Evolutionary conservation across 2,329 filamentous ascomycete genomes (phyloP), one percentile per base, ranked within the genome.

Genomic region (Penicillium sp.): DNA sequence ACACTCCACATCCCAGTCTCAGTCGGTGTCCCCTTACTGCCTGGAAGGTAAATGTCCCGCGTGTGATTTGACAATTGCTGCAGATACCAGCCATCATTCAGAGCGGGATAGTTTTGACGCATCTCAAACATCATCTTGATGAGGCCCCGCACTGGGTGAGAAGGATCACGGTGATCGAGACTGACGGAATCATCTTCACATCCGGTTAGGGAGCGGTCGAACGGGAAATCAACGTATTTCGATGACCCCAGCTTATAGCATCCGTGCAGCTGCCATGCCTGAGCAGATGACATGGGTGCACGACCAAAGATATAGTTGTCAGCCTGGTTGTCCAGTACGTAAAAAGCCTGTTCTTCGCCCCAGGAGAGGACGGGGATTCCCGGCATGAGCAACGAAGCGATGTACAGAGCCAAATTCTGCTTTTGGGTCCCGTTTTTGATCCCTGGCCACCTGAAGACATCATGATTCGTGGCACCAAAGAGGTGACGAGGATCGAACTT

Each of bases 331-430:
- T 87, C 85, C 3, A 87, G 71, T 0, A 85, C 71, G 61, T 87
- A 87, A 56, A 84, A 84, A 0, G 79, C 81, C 67, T 87, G 85
- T 65, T 87, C 85, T 63, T 87, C 85, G 27, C 85, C 85, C 81
- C 83, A 87, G n/a, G 81, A 77, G 13, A 85, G 69, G 29, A 84
- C 68, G 1, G 85, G 82, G 25, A 86, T 82, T 38, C 84, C 84
- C 3, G 84, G 84, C 64, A 86, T 77, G 50, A 83, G 70, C 50
- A 86, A 65, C 0, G 82, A 83, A 2, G 81, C 82, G 38, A 87
- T 74, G 63, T 83, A 86, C 13, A 80, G 73, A 6, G 77, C 84
- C 7, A 86, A 69, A 6, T 86, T 69, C 67, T 83, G 80, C 42
- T 81, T 76, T 59, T 85, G 75, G 0, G 81, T 80, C 12, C 84